A percentile compares a stretch with the other conserved stretches of the same genome.
Evolutionary conservation across 805 yeast genomes (phyloP).

Genomic region (Vanderwaltozyma polyspora): DNA sequence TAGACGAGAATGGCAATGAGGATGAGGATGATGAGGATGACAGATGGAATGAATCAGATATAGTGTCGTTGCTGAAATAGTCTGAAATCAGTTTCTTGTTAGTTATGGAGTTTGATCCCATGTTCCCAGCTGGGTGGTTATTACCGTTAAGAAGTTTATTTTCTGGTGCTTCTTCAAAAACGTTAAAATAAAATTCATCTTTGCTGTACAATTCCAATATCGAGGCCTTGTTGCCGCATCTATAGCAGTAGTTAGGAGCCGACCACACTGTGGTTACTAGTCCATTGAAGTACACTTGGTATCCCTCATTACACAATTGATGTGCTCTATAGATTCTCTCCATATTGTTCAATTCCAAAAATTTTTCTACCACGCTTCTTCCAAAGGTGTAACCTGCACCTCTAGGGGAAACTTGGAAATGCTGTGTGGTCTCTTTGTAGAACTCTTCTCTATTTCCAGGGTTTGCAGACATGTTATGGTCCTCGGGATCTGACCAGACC

Average conservation of each 20-base stretch:
- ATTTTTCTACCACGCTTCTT: slow-evolving; percentile 76
- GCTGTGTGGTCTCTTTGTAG: slow-evolving; percentile 27
- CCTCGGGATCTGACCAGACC: slow-evolving; percentile 98
- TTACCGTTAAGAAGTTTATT: slow-evolving; percentile 34
- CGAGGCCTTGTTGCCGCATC: slow-evolving; percentile 97
- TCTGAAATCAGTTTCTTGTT: slow-evolving; percentile 11
- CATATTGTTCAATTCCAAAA: slow-evolving; percentile 65
- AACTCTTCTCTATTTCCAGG: slow-evolving; percentile 25
- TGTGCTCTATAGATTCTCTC: slow-evolving; percentile 86
- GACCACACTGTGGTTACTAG: slow-evolving; percentile 95
- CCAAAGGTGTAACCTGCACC: slow-evolving; percentile 99
- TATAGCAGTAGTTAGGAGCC: slow-evolving; percentile 93
- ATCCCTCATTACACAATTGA: slow-evolving; percentile 94
- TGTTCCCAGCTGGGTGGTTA: background rate
- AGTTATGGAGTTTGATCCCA: slow-evolving; percentile 4
- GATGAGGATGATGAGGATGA: no score
- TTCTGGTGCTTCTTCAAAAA: slow-evolving; percentile 95
- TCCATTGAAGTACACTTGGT: slow-evolving; percentile 82
- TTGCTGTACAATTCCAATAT: slow-evolving; percentile 75
- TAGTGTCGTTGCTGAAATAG: slow-evolving; percentile 11
- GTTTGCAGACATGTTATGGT: slow-evolving; percentile 34
- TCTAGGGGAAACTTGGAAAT: slow-evolving; percentile 81
- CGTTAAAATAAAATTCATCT: slow-evolving; percentile 67
- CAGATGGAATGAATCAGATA: background rate
- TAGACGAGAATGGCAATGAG: no score